These are phyloP conservation scores for Penicillium mononematosum DNA, from an alignment of 495 filamentous ascomycete genomes.

Conservation along the genomic window DNA sequence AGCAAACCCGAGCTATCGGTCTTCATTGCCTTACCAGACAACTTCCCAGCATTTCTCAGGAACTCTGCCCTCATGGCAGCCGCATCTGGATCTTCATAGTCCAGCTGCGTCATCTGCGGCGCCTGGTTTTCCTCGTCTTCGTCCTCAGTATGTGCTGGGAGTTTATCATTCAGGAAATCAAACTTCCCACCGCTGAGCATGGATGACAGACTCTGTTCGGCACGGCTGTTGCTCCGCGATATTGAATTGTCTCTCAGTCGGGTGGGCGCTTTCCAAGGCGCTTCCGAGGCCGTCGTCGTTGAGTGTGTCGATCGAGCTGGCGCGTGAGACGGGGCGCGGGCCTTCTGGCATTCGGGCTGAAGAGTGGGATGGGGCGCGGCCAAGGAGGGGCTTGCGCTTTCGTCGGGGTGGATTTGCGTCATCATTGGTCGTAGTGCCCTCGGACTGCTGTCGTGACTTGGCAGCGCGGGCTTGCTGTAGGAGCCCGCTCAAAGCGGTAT, in stretches of 20 bases:
- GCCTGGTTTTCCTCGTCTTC: conserved; percentile 39
- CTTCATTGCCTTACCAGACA: conserved; percentile 28
- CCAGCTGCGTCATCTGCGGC: conserved; percentile 53
- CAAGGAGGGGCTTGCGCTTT: conserved; percentile 47
- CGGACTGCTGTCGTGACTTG: conserved; percentile 30
- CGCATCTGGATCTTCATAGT: conserved; percentile 54
- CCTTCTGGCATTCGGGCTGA: conserved; percentile 29
- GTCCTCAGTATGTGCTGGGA: conserved; percentile 21
- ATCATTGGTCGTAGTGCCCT: conserved; percentile 18
- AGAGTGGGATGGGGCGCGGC: conserved; percentile 46
- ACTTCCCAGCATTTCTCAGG: conserved; percentile 42
- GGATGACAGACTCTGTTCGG: conserved; percentile 34
- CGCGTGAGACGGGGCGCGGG: conserved; percentile 36
- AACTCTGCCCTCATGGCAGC: conserved; percentile 50
- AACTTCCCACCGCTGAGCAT: conserved; percentile 36
- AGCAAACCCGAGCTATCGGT: conserved; percentile 21
- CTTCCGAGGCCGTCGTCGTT: conserved; percentile 54
- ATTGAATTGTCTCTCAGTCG: conserved; percentile 32
- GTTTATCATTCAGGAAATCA: conserved; percentile 30
- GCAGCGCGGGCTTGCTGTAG: conserved; percentile 45
- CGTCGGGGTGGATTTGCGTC: conserved; percentile 20
- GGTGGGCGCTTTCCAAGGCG: conserved; percentile 39
- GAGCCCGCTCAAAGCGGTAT: conserved; percentile 39
- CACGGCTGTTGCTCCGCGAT: conserved; percentile 26
- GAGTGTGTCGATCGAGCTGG: conserved; percentile 55